phyloP scores from a whole-genome alignment of 2,329 filamentous ascomycete genomes.

The Chrysoporthe deuterocubensis region DNA sequence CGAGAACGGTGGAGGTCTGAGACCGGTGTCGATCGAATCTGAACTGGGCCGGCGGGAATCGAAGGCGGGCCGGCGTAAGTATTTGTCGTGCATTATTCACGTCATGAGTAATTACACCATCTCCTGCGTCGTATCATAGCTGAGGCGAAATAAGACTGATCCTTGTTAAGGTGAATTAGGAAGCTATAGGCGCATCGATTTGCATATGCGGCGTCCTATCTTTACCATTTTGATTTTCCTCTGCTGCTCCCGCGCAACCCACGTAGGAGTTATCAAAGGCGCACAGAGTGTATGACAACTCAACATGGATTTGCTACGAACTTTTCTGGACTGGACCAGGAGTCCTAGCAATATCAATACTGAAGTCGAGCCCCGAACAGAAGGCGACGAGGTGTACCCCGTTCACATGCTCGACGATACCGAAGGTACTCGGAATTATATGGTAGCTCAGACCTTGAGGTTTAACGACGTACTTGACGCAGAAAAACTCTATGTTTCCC shows the following conservation, averaged over 20 bases:
- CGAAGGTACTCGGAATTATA: conserved; percentile 12
- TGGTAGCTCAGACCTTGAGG: conserved; percentile 35
- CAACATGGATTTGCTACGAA: background rate
- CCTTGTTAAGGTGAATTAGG: background rate
- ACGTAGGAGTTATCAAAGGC: background rate
- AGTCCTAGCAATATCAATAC: background rate
- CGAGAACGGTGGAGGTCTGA: too few species aligned
- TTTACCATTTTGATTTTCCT: background rate
- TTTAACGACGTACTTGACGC: conserved; percentile 50
- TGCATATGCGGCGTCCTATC: background rate
- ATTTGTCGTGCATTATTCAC: background rate
- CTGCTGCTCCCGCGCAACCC: background rate
- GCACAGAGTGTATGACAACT: background rate
- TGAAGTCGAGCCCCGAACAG: background rate
- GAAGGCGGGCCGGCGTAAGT: background rate
- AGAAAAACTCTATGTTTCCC: conserved; percentile 40
- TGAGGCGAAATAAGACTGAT: background rate
- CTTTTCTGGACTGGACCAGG: background rate
- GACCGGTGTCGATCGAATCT: background rate
- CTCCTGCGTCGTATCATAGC: background rate
- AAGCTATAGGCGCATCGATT: background rate
- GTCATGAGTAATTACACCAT: background rate
- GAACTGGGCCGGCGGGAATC: background rate
- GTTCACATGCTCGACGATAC: conserved; percentile 27
- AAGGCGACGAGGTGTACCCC: conserved; percentile 21